Evolutionary conservation across 1,139 yeast genomes (phyloP), one percentile per base, ranked within the genome.

Genomic region (Pichia sp.): DNA sequence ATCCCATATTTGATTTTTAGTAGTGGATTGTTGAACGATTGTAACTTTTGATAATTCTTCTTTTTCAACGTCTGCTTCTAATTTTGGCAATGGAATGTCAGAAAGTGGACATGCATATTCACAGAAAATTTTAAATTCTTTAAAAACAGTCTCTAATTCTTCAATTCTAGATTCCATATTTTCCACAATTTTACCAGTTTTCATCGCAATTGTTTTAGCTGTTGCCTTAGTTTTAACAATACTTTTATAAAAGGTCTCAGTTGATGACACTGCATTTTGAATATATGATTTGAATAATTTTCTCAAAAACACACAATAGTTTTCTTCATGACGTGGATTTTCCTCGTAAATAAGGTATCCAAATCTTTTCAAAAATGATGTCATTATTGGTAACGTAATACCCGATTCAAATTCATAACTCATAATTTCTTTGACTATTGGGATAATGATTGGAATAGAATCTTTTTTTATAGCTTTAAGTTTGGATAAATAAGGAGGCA

Each of bases 171-270:
- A 65, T 40, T 73, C 70, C 38, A 73, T 66, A 41, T 79, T 82
- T 36, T 82, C 87, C 26, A 77, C 64, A 6, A 77, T 63, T 54
- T 74, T 76, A 27, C 95, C 95, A 2, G 85, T 79, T 56, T 85
- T 72, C 46, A 85, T 75, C 44, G 83, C 79, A 1, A 82, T 77
- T 47, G 72, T 74, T 47, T 73, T 73, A 53, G 76, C 78, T 39
- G 70, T 69, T 23, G 66, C 61, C 16, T 67, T 68, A 26, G 73
- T 59, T 24, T 67, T 67, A 23, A 62, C 59, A 1, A 76, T 62
- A 20, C 63, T 59, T 27, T 63, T 60, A 46, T 75, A 71, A 30
- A 73, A 56, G 1, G 62, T 63, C 7, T 62, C 59, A 1, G 80
- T 59, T 23, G 67, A 62, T 3, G 67, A 60, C 29, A 73, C 67